Evolutionary conservation across 2,329 filamentous ascomycete species (phyloP), one percentile per base, ranked within the genome.

Genomic region (Microsporum ferrugineum): DNA sequence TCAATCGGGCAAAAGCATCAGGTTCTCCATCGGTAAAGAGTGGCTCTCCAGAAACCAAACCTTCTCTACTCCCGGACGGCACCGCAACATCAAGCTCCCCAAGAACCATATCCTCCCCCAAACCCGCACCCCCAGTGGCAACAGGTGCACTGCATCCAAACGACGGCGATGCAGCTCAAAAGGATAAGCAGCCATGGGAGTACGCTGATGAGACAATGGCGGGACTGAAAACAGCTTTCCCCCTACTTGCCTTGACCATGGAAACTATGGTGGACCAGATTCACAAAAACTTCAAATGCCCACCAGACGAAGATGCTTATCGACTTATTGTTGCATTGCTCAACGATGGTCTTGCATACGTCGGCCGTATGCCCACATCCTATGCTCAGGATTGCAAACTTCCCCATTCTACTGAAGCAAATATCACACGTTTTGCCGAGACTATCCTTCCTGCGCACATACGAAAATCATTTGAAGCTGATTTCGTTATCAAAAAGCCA

Each of bases 231-330:
- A 97, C 94, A 5, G 91, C 92, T 0, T 99, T 97, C 79, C 94
- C 94, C 29, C 81, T 99, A 17, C 82, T 99, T 67, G 94, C 95
- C 7, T 79, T 97, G 49, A 96, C 92, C 0, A 97, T 99, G 94
- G 94, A 99, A 77, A 96, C 92, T 0, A 99, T 97, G 91, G 91
- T 97, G 34, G 94, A 99, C 71, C 92, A 97, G 75, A 96, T 99
- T 62, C 88, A 94, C 73, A 97, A 97, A 79, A 88, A 97, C 75
- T 99, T 99, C 83, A 99, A 99, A 77, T 97, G 94, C 69, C 92
- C 92, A 12, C 92, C 92, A 0, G 94, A 99, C 69, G 94, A 99
- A 73, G 94, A 99, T 77, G 95, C 94, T 1, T 97, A 97, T 74
- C 84, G 94, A 57, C 81, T 99, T 14, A 99, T 99, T 66, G 92